Conservation (phyloP, 1,284 basidiomycete species). For the Megacollybia platyphylla region DNA sequence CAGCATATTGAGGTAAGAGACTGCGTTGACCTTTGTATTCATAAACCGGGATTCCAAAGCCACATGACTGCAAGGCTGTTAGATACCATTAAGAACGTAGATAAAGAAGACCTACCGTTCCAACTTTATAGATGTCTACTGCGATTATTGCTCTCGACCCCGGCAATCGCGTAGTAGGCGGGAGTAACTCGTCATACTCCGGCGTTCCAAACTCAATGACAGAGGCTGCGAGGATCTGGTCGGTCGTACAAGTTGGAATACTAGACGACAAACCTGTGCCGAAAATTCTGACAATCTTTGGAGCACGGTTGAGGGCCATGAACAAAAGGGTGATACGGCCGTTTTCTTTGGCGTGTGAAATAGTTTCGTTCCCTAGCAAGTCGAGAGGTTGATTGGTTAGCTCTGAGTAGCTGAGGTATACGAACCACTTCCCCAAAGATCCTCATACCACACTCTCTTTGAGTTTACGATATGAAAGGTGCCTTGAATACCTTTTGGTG, state of each 20-base stretch:
- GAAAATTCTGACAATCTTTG: constrained; percentile 36
- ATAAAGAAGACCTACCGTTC: constrained; percentile 17
- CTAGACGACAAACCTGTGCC: constrained; percentile 28
- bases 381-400: background rate
- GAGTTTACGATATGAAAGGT: constrained; percentile 38
- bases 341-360: constrained; percentile 48
- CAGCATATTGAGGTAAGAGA: constrained; percentile 18
- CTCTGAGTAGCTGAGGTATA: constrained; percentile 1
- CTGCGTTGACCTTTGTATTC: constrained; percentile 31
- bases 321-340: constrained; percentile 43
- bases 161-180: constrained; percentile 22
- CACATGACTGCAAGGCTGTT: constrained; percentile 26
- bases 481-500: constrained; percentile 33
- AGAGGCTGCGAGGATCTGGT: constrained; percentile 18
- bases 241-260: background rate
- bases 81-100: background rate
- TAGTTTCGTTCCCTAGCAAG: constrained; percentile 37
- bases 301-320: constrained; percentile 40
- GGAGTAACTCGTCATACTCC: constrained; percentile 34
- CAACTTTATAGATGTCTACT: constrained; percentile 33
- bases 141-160: constrained; percentile 41
- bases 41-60: constrained; percentile 36
- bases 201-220: constrained; percentile 38
- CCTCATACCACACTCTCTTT: constrained; percentile 45
- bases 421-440: constrained; percentile 43